Conservation (phyloP, 2,329 filamentous ascomycete species). For the Pseudophaeomoniella oleicola region DNA sequence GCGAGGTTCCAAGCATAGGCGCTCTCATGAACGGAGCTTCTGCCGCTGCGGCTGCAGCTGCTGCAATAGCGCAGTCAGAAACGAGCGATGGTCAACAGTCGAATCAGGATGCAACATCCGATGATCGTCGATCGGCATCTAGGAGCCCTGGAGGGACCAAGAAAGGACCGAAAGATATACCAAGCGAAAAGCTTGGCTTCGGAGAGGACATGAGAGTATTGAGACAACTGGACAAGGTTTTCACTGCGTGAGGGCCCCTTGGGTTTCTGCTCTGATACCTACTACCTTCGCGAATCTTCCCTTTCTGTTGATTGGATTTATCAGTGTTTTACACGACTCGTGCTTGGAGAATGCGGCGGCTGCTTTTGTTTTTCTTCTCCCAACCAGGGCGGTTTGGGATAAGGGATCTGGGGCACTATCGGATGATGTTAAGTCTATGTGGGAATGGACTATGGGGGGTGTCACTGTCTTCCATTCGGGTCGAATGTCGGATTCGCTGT, state of each 20-base stretch:
- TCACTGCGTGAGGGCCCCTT: constrained; percentile 18
- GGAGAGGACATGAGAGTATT: constrained; percentile 52
- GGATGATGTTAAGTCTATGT: too few species aligned
- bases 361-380: too few species aligned
- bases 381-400: too few species aligned
- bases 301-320: too few species aligned
- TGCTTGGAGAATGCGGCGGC: neutral
- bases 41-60: constrained; percentile 7
- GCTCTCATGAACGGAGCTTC: constrained; percentile 26
- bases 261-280: too few species aligned
- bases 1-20: constrained; percentile 39
- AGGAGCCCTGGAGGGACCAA: constrained; percentile 20
- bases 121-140: constrained; percentile 24
- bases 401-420: too few species aligned
- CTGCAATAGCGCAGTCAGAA: constrained; percentile 6
- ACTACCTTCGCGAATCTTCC: too few species aligned
- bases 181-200: constrained; percentile 41
- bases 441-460: too few species aligned
- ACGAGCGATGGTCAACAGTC: constrained; percentile 5
- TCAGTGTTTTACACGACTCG: neutral
- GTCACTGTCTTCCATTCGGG: too few species aligned
- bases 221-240: constrained; percentile 47
- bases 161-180: constrained; percentile 37
- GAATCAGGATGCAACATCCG: constrained; percentile 13
- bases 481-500: too few species aligned